Conservation (phyloP, 2,329 filamentous ascomycete genomes). For the Orbilia ellipsospora region DNA sequence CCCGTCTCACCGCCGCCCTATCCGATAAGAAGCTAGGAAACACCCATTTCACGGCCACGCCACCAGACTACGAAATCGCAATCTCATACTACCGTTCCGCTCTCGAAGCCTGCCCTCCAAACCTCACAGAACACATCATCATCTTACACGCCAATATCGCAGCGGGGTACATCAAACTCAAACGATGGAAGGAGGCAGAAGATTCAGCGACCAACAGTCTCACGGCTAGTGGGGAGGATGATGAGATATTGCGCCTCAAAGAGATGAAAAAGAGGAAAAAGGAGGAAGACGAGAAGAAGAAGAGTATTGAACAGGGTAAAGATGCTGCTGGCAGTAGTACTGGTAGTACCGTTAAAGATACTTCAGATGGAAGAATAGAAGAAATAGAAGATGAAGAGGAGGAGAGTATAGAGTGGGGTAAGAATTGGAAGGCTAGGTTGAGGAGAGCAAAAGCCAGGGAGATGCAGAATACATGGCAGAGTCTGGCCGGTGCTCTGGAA, state of each 20-base stretch:
- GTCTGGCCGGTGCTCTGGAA: slow-evolving; percentile 39
- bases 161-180: slow-evolving; percentile 47
- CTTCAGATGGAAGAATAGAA: slow-evolving; percentile 42
- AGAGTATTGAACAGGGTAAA: slow-evolving; percentile 25
- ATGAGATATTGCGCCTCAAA: slow-evolving; percentile 25
- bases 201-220: slow-evolving; percentile 41
- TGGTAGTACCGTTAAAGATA: slow-evolving; percentile 5
- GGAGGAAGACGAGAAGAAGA: slow-evolving; percentile 32
- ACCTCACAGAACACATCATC: slow-evolving; percentile 19
- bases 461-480: slow-evolving; percentile 54
- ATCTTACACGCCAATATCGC: slow-evolving; percentile 53
- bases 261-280: slow-evolving; percentile 28
- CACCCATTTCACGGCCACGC: slow-evolving; percentile 44
- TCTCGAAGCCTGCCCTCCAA: slow-evolving; percentile 36
- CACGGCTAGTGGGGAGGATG: slow-evolving; percentile 48
- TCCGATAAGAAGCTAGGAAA: slow-evolving; percentile 42
- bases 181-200: slow-evolving; percentile 53
- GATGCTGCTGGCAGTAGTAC: background rate
- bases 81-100: slow-evolving; percentile 52
- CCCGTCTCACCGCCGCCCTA: slow-evolving; percentile 16
- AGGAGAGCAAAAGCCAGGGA: slow-evolving; percentile 53
- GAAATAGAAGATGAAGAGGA: slow-evolving; percentile 39
- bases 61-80: slow-evolving; percentile 54
- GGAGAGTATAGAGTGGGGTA: slow-evolving; percentile 44
- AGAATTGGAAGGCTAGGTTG: slow-evolving; percentile 53